Evolutionary conservation across 2,329 filamentous ascomycete genomes (phyloP).

Genomic region (Fusarium nygamai): DNA sequence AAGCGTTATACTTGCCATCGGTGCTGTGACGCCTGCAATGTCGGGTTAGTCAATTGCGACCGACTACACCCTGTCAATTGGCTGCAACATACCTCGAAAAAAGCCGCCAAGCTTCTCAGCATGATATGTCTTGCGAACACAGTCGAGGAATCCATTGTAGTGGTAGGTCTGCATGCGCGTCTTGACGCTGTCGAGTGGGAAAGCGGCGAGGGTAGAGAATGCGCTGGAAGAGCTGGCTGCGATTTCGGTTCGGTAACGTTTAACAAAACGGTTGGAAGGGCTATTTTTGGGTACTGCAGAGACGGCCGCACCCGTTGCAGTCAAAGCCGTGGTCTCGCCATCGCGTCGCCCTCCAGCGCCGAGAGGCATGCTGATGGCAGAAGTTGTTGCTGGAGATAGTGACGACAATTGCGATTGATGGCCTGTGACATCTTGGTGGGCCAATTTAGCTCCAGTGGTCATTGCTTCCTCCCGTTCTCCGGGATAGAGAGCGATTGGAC

Average conservation of each 20-base stretch:
- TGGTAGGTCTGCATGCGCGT: constrained; percentile 90
- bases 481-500: constrained; percentile 35
- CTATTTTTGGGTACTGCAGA: constrained; percentile 8
- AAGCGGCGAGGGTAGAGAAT: constrained; percentile 81
- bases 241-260: constrained; percentile 83
- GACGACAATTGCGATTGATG: constrained; percentile 44
- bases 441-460: constrained; percentile 50
- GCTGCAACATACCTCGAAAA: constrained; percentile 73
- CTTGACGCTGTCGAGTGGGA: constrained; percentile 89
- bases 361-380: constrained; percentile 41
- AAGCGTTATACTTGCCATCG: constrained; percentile 81
- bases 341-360: constrained; percentile 44
- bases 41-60: constrained; percentile 17
- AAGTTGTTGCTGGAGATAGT: constrained; percentile 41
- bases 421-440: constrained; percentile 52
- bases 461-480: constrained; percentile 47
- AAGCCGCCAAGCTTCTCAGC: constrained; percentile 79
- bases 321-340: constrained; percentile 41
- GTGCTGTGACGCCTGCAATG: constrained; percentile 74
- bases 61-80: constrained; percentile 1
- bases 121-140: constrained; percentile 78
- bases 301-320: constrained; percentile 32
- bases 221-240: constrained; percentile 81
- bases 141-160: constrained; percentile 78
- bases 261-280: constrained; percentile 60